These are phyloP conservation scores for Fraxinus latifolia DNA, from an alignment of 305 asterid species.

Conservation along the genomic window DNA sequence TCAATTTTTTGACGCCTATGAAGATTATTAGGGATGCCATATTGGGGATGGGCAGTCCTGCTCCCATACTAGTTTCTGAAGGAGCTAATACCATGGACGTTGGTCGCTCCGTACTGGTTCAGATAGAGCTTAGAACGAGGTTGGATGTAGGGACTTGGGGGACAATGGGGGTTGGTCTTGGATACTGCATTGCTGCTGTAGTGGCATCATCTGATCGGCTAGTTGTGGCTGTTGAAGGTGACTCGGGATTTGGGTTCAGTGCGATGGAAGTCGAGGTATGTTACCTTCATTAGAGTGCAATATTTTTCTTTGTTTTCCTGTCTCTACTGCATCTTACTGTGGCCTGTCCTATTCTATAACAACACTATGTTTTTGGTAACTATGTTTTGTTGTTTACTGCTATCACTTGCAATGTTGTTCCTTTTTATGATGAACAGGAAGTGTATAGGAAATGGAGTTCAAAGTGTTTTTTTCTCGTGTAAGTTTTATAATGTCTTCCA, in stretches of 20 bases:
- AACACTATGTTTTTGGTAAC: neutral
- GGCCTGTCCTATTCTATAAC: neutral
- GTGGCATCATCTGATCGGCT: slow-evolving; percentile 75
- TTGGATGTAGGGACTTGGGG: slow-evolving; percentile 99
- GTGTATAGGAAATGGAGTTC: neutral
- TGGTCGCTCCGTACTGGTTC: slow-evolving; percentile 76
- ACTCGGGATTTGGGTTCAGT: slow-evolving; percentile 93
- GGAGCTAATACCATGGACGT: slow-evolving; percentile 94
- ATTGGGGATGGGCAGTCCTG: slow-evolving; percentile 53
- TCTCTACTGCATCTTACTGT: neutral
- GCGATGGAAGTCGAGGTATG: slow-evolving; percentile 93
- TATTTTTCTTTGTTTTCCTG: neutral
- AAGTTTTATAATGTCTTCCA: neutral
- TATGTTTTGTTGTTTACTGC: neutral
- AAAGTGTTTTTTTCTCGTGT: neutral
- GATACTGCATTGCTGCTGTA: slow-evolving; percentile 97
- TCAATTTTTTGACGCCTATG: slow-evolving; percentile 80
- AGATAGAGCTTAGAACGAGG: slow-evolving; percentile 83
- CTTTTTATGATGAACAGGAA: neutral
- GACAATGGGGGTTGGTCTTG: slow-evolving; percentile 94
- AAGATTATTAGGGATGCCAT: slow-evolving; percentile 86
- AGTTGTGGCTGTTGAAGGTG: slow-evolving; percentile 95
- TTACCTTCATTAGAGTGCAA: neutral
- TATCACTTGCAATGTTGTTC: neutral
- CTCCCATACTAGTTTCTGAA: slow-evolving; percentile 76